Evolutionary conservation across 202 grass and related monocot species (phyloP), one percentile per base, ranked within the genome.

Genomic region (Zoysia matrella): DNA sequence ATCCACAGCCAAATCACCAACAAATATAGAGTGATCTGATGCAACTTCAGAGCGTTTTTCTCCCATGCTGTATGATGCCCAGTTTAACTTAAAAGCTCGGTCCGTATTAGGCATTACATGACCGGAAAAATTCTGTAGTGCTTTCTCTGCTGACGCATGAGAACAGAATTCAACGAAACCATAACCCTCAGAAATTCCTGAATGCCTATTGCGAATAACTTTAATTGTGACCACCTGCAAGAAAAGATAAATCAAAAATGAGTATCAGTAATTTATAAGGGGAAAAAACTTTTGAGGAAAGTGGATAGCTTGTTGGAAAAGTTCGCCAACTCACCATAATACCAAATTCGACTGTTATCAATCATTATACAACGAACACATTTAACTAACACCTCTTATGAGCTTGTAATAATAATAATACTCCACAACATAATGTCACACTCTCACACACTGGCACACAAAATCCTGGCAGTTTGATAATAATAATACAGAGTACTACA

Each of bases 1-100:
- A 91, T 94, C 92, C 67, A 90, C 71, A 87, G 86, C 92, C 83
- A 94, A 79, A 91, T 94, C 92, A 13, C 92, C 92, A 72, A 94
- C 92, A 94, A 94, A 94, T 84, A 91, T 91, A 14, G 92, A 94
- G 86, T 91, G 74, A 82, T 94, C 89, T 68, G 86, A 84, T 80
- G 89, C 57, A 87, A 90, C 43, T 82, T 94, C 88, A 11, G 77
- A 82, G 51, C 84, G 86, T 76, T 83, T 94, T 79, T 94, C 89
- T 51, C 89, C 92, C 65, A 36, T 36, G 30, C 30, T 36, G 30
- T 36, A 36, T 36, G 30, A 36, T 36, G 30, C 30, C 30, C 30
- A 36, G 30, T 36, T 36, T 36, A 36, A 36, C 30, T 36, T 36
- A 36, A 36, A 36, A 36, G 30, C 30, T 36, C 30, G 30, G 30